Evolutionary conservation across 768 basidiomycete genomes (phyloP).

Genomic region (Epithele typhae): DNA sequence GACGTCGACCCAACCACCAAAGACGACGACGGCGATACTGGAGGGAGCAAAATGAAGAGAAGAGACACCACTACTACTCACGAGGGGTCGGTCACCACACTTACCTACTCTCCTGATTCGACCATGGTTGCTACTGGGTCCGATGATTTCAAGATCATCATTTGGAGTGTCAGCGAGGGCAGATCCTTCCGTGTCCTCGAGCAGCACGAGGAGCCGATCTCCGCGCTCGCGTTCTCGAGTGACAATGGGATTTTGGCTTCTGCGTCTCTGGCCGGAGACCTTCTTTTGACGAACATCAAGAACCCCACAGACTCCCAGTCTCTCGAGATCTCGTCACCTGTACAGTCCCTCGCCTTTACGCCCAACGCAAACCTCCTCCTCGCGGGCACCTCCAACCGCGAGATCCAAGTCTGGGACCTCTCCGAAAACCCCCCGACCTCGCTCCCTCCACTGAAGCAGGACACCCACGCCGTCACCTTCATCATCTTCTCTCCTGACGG

Average conservation of each 20-base stretch:
- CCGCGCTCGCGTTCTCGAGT: constrained; percentile 28
- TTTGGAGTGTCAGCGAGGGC: constrained; percentile 7
- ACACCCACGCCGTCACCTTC: constrained; percentile 22
- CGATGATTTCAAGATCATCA: constrained; percentile 9
- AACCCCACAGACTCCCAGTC: background rate
- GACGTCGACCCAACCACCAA: background rate
- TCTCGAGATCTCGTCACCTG: background rate
- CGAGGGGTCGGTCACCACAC: constrained; percentile 24
- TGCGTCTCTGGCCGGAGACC: background rate
- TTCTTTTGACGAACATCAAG: background rate
- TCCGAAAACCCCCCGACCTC: background rate
- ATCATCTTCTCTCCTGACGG: constrained; percentile 25
- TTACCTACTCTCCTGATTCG: constrained; percentile 36
- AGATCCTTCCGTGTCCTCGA: constrained; percentile 18
- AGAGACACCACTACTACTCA: background rate
- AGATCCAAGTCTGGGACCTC: constrained; percentile 9
- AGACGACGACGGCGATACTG: too few relatives aligned
- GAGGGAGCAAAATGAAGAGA: background rate
- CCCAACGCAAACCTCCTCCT: constrained; percentile 16
- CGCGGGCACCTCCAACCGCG: constrained; percentile 10
- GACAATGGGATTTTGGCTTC: constrained; percentile 8
- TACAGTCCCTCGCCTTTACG: constrained; percentile 16
- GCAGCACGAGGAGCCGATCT: constrained; percentile 19
- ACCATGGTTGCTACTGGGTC: constrained; percentile 9
- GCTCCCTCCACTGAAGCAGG: constrained; percentile 1